A percentile compares a stretch with the other conserved stretches of the same genome.
These are phyloP conservation scores for Podila clonocystis DNA, from an alignment of 192 early-diverging fungal species.

Conservation along the genomic window DNA sequence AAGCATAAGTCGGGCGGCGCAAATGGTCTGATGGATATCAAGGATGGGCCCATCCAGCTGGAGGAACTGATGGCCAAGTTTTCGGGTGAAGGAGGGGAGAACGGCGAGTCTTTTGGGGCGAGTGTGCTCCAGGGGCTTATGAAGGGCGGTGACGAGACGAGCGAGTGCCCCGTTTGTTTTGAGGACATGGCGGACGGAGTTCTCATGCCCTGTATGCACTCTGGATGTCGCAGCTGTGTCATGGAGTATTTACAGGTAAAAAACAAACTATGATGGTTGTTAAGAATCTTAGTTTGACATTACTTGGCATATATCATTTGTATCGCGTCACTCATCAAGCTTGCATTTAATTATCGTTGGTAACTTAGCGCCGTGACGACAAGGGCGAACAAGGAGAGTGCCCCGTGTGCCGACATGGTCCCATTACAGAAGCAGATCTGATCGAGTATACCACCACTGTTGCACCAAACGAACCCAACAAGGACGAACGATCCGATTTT, in stretches of 20 bases:
- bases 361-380: slow-evolving; percentile 51
- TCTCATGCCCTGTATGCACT: slow-evolving; percentile 67
- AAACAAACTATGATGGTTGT: too few species aligned
- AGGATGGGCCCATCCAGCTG: slow-evolving; percentile 49
- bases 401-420: slow-evolving; percentile 61
- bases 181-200: slow-evolving; percentile 59
- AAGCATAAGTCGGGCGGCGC: slow-evolving; percentile 20
- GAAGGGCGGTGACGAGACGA: slow-evolving; percentile 23
- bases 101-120: slow-evolving; percentile 39
- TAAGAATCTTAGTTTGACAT: too few species aligned
- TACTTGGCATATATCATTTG: too few species aligned
- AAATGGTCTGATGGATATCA: slow-evolving; percentile 16
- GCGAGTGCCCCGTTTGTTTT: slow-evolving; percentile 67
- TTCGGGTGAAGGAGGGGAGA: slow-evolving; percentile 11
- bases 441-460: slow-evolving; percentile 44
- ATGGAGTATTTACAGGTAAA: slow-evolving; percentile 60
- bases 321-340: too few species aligned
- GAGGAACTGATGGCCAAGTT: slow-evolving; percentile 57
- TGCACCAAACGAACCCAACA: not conserved
- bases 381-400: slow-evolving; percentile 61
- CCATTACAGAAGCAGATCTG: slow-evolving; percentile 55
- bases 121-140: slow-evolving; percentile 54
- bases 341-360: not conserved
- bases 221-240: slow-evolving; percentile 62
- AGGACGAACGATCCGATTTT: not conserved